These are phyloP conservation scores for Solanum pinnatisectum DNA, from an alignment of 257 asterid genomes.

Conservation along the genomic window DNA sequence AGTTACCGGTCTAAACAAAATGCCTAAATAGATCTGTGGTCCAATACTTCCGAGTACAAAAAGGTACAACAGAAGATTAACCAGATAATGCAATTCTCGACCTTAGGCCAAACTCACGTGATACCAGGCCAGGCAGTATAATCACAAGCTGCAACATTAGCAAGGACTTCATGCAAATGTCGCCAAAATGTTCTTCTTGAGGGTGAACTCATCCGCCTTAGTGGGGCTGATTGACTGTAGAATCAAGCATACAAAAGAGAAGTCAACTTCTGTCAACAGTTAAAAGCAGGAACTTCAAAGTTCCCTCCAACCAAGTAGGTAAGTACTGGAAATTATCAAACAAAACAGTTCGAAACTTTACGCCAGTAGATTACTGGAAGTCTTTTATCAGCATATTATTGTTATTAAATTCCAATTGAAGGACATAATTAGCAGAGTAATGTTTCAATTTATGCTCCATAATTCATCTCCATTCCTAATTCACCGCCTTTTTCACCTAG, in stretches of 20 bases:
- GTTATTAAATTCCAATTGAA: background rate
- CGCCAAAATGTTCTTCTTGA: constrained; percentile 79
- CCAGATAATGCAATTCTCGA: constrained; percentile 9
- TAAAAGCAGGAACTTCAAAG: background rate
- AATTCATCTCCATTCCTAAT: background rate
- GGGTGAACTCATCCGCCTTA: constrained; percentile 76
- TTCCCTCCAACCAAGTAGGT: background rate
- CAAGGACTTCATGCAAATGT: constrained; percentile 32
- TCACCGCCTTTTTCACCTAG: background rate
- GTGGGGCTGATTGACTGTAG: constrained; percentile 63
- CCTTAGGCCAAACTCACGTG: background rate
- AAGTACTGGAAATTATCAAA: background rate
- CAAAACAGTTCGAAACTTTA: background rate
- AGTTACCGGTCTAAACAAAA: background rate
- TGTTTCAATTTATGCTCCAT: background rate
- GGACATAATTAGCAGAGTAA: background rate
- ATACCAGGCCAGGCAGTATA: background rate
- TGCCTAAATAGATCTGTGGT: background rate
- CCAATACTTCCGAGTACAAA: background rate
- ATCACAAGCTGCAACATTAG: constrained; percentile 7
- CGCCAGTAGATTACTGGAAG: background rate
- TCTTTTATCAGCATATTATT: background rate
- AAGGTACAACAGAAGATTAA: constrained; percentile 1
- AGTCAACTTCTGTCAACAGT: background rate
- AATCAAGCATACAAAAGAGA: background rate